These are phyloP conservation scores for Neurospora hispaniola DNA, from an alignment of 495 filamentous ascomycete species.

Conservation along the genomic window DNA sequence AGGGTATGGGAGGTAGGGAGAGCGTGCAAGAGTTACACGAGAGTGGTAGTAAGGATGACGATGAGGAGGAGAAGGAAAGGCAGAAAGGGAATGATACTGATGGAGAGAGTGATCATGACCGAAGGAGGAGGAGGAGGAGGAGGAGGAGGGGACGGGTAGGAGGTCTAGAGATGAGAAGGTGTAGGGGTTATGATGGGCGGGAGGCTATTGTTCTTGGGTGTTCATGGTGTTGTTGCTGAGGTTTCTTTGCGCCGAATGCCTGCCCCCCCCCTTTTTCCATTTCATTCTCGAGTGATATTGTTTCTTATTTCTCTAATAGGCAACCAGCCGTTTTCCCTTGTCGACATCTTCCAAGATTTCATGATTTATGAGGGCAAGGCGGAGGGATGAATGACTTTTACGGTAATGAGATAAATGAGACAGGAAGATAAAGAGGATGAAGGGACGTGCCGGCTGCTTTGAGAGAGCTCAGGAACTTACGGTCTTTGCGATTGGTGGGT, in stretches of 20 bases:
- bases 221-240: not conserved
- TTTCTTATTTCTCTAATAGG: not conserved
- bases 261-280: not conserved
- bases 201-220: not conserved
- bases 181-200: not conserved
- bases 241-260: not conserved
- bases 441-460: not conserved
- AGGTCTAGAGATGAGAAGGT: not conserved
- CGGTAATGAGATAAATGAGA: not conserved
- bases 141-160: not conserved
- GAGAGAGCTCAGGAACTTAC: not conserved
- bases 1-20: slow-evolving; percentile 8
- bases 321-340: not conserved
- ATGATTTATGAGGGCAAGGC: not conserved
- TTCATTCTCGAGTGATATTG: not conserved
- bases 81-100: too few relatives aligned
- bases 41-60: too few relatives aligned
- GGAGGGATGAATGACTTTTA: not conserved
- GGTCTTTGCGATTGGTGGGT: not conserved
- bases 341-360: not conserved
- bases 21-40: too few relatives aligned
- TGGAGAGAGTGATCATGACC: too few relatives aligned
- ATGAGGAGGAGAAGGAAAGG: too few relatives aligned
- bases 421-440: not conserved
- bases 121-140: not conserved